Conservation (phyloP, 148 eudicot species). For the Fagopyrum esculentum region DNA sequence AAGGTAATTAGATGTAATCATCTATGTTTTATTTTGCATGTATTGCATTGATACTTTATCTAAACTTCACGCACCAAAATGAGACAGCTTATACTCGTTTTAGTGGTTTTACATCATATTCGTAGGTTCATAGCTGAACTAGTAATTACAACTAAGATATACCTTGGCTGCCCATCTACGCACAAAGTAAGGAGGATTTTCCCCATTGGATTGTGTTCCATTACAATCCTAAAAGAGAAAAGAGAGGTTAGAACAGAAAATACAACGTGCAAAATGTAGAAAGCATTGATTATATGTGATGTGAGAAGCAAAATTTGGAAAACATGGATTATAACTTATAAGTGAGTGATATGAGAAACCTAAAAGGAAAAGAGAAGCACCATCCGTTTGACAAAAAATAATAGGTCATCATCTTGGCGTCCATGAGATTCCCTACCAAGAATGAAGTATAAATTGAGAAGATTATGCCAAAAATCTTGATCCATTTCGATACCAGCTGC, state of each 20-base stretch:
- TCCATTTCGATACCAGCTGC: constrained; percentile 87
- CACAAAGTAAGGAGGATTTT: constrained; percentile 80
- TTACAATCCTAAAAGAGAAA: constrained; percentile 31
- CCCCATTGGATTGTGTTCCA: constrained; percentile 33
- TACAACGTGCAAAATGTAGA: neutral
- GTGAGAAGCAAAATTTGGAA: neutral
- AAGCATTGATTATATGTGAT: neutral
- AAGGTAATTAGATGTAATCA: neutral
- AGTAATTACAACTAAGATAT: constrained; percentile 6
- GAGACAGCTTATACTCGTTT: neutral
- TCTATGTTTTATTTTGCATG: neutral
- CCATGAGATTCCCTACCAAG: constrained; percentile 68
- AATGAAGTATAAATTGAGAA: constrained; percentile 70
- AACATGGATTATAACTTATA: neutral
- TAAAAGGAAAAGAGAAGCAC: constrained; percentile 25
- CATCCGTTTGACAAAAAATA: constrained; percentile 85
- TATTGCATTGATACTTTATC: too few species aligned
- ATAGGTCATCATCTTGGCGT: constrained; percentile 88
- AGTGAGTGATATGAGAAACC: neutral
- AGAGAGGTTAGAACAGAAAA: neutral
- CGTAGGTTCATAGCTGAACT: neutral
- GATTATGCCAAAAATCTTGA: constrained; percentile 73
- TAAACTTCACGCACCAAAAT: too few species aligned
- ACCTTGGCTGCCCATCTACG: constrained; percentile 99
- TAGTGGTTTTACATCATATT: neutral